A percentile compares a stretch with the other conserved stretches of the same genome.
phyloP scores from a whole-genome alignment of 2,329 filamentous ascomycete genomes.

The Gaeumannomyces tritici region DNA sequence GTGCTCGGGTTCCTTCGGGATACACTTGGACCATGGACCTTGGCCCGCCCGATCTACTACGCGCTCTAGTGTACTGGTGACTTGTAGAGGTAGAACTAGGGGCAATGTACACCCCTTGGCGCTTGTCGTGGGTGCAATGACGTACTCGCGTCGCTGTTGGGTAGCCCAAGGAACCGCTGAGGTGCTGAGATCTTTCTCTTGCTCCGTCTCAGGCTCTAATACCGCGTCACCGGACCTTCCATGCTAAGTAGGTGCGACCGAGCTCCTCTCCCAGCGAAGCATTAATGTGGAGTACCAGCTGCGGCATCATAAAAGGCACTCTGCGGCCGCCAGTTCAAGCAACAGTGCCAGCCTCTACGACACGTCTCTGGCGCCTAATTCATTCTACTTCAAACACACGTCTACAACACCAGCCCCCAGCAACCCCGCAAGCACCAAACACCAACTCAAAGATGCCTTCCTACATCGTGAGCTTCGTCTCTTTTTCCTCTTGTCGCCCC shows the following conservation, averaged over 20 bases:
- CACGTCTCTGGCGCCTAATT: background rate
- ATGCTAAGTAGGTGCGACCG: background rate
- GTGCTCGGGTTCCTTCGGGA: background rate
- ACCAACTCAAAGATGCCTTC: constrained; percentile 10
- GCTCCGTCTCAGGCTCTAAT: background rate
- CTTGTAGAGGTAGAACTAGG: background rate
- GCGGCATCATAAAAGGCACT: constrained; percentile 1
- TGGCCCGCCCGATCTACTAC: background rate
- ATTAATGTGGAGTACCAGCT: background rate
- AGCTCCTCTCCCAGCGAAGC: background rate
- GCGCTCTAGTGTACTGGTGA: background rate
- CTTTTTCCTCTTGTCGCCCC: background rate
- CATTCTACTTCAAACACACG: background rate
- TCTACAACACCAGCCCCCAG: background rate
- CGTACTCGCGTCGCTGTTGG: background rate
- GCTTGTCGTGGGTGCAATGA: background rate
- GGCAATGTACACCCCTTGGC: background rate
- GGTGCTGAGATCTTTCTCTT: background rate
- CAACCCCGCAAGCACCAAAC: background rate
- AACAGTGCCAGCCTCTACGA: background rate
- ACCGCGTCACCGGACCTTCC: background rate
- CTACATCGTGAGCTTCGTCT: constrained; percentile 11
- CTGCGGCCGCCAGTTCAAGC: background rate
- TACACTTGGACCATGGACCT: background rate
- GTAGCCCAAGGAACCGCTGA: background rate